phyloP scores from a whole-genome alignment of 768 basidiomycete genomes.

The Hericium rajendrae region DNA sequence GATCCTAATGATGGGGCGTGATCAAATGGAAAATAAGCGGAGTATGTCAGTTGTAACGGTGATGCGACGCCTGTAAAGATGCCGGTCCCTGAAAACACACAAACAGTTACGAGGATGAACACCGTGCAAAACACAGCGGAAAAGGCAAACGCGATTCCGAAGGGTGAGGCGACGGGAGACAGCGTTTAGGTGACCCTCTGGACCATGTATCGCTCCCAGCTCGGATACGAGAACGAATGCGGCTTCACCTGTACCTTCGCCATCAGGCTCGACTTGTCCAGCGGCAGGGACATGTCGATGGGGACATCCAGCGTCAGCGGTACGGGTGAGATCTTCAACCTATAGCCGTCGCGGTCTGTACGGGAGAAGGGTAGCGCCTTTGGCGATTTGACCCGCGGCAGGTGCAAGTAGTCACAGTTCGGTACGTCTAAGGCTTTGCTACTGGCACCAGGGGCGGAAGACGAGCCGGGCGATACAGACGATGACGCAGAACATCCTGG shows the following conservation, averaged over 20 bases:
- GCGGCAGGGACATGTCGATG: constrained; percentile 6
- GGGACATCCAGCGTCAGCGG: constrained; percentile 33
- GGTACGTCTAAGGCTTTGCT: background rate
- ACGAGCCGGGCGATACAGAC: constrained; percentile 15
- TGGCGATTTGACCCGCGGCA: constrained; percentile 30
- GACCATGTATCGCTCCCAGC: constrained; percentile 58
- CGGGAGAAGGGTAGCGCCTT: constrained; percentile 46
- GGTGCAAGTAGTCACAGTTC: constrained; percentile 17
- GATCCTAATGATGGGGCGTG: no score
- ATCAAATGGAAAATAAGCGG: no score
- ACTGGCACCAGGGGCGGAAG: constrained; percentile 13
- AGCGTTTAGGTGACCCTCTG: constrained; percentile 8
- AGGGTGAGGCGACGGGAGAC: no score
- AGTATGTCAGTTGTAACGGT: no score
- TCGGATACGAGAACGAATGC: constrained; percentile 41
- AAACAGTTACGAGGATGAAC: no score
- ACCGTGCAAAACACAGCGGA: no score
- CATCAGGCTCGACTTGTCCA: constrained; percentile 9
- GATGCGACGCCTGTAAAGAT: no score
- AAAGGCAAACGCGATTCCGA: no score
- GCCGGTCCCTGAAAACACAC: no score
- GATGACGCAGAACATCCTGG: constrained; percentile 18
- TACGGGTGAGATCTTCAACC: constrained; percentile 41
- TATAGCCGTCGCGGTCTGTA: constrained; percentile 40
- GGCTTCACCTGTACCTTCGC: constrained; percentile 8